These are phyloP conservation scores for Calonectria pteridis DNA, from an alignment of 2,329 filamentous ascomycete genomes.

Conservation along the genomic window DNA sequence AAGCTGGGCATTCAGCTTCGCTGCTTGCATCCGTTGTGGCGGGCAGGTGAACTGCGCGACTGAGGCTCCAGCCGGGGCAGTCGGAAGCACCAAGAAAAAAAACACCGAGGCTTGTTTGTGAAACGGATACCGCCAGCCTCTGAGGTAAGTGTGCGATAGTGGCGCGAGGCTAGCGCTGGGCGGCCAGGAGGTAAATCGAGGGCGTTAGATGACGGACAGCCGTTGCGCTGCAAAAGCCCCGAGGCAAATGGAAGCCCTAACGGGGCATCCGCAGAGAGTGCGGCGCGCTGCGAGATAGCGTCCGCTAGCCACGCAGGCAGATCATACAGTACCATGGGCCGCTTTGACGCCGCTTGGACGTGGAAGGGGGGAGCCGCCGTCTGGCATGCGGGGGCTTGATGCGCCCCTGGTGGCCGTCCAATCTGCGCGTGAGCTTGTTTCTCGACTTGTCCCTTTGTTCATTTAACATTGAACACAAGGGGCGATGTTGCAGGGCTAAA, in stretches of 20 bases:
- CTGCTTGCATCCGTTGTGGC: not conserved
- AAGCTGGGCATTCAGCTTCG: not conserved
- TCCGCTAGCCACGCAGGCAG: not conserved
- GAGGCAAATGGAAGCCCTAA: not conserved
- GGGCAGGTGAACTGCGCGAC: not conserved
- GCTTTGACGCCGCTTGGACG: conserved; percentile 9
- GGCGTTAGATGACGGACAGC: not conserved
- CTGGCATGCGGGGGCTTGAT: conserved; percentile 7
- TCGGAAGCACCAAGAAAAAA: not conserved
- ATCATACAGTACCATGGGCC: not conserved
- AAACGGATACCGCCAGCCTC: not conserved
- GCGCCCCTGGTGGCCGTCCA: conserved; percentile 3
- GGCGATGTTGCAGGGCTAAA: not conserved
- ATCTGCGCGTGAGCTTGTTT: not conserved
- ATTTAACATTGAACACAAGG: conserved; percentile 1
- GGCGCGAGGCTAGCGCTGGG: not conserved
- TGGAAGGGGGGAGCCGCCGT: not conserved
- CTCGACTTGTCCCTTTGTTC: not conserved
- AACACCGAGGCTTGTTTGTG: not conserved
- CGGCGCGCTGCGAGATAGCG: not conserved
- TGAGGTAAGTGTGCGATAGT: not conserved
- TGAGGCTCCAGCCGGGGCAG: not conserved
- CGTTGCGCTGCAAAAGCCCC: not conserved
- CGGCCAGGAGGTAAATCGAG: not conserved
- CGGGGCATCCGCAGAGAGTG: not conserved